Evolutionary conservation across 2,329 filamentous ascomycete species (phyloP).

Genomic region (Berkeleyomyces rouxiae): DNA sequence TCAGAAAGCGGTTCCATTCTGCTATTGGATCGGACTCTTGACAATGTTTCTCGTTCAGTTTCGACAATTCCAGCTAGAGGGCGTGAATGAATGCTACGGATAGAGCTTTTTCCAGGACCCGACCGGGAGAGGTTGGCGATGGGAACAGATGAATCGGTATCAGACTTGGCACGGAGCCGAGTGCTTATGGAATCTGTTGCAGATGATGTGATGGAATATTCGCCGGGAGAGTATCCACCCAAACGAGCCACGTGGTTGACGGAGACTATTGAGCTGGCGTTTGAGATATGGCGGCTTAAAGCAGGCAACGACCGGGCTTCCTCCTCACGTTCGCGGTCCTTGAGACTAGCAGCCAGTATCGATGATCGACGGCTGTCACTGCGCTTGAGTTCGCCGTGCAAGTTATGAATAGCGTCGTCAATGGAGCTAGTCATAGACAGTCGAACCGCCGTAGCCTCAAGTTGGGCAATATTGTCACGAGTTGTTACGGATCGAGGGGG

Average conservation of each 20-base stretch:
- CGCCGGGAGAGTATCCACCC: slow-evolving; percentile 51
- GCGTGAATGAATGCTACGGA: slow-evolving; percentile 32
- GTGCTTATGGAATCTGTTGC: slow-evolving; percentile 43
- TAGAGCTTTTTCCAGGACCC: slow-evolving; percentile 38
- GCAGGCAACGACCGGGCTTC: slow-evolving; percentile 14
- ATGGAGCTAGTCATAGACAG: slow-evolving; percentile 61
- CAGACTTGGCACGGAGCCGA: slow-evolving; percentile 31
- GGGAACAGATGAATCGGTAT: slow-evolving; percentile 22
- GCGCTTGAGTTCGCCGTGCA: slow-evolving; percentile 54
- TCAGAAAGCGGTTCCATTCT: slow-evolving; percentile 12
- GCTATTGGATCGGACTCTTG: neutral
- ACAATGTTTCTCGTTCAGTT: slow-evolving; percentile 27
- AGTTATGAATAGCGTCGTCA: slow-evolving; percentile 58
- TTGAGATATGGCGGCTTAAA: slow-evolving; percentile 30
- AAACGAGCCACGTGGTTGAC: slow-evolving; percentile 49
- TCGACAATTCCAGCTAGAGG: slow-evolving; percentile 41
- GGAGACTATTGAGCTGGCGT: slow-evolving; percentile 47
- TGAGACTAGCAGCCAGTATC: slow-evolving; percentile 34
- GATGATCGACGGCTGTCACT: slow-evolving; percentile 51
- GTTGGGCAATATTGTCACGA: slow-evolving; percentile 50
- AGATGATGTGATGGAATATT: slow-evolving; percentile 44
- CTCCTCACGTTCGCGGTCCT: slow-evolving; percentile 14
- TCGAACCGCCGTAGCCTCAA: slow-evolving; percentile 60
- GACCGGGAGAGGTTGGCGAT: slow-evolving; percentile 29
- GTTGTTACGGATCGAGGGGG: slow-evolving; percentile 45